Evolutionary conservation across 805 yeast genomes (phyloP), one percentile per base, ranked within the genome.

Genomic region (Lachancea lanzarotensis): DNA sequence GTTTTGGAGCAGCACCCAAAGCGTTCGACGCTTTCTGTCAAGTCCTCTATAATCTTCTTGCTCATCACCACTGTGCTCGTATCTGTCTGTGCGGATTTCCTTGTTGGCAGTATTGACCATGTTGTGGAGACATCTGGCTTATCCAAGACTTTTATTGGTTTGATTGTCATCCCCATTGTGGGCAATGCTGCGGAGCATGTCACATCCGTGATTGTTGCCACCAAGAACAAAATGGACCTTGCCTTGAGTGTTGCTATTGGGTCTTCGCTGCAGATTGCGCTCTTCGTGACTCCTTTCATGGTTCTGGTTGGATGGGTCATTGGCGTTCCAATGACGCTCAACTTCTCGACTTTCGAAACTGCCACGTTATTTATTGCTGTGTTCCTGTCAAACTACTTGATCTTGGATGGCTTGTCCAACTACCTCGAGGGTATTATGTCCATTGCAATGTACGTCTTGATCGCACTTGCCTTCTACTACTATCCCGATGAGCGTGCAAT

Each of bases 131-230:
- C 79, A 26, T 79, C 95, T 2, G 96, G 96, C 3, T 72, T 93
- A 44, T 85, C 96, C 36, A 90, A 91, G 75, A 89, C 98, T 0
- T 93, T 93, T 57, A 88, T 93, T 57, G 98, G 98, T 63, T 73
- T 93, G 53, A 83, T 93, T 54, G 79, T 93, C 38, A 83, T 93
- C 50, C 98, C 98, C 34, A 91, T 93, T 51, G 98, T 93, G 22
- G 98, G 98, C 45, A 93, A 93, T 59, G 98, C 98, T 2, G 98
- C 98, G 11, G 98, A 93, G 66, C 98, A 93, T 66, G 98, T 88
- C 42, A 93, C 98, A 16, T 96, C 98, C 2, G 84, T 93, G 31
- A 76, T 88, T 50, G 98, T 93, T 40, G 98, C 98, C 18, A 79
- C 81, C 75, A 89, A 89, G 68, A 87, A 93, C 67, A 93, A 93